Evolutionary conservation across 2,329 filamentous ascomycete genomes (phyloP).

Genomic region (Fusarium protoensiforme): DNA sequence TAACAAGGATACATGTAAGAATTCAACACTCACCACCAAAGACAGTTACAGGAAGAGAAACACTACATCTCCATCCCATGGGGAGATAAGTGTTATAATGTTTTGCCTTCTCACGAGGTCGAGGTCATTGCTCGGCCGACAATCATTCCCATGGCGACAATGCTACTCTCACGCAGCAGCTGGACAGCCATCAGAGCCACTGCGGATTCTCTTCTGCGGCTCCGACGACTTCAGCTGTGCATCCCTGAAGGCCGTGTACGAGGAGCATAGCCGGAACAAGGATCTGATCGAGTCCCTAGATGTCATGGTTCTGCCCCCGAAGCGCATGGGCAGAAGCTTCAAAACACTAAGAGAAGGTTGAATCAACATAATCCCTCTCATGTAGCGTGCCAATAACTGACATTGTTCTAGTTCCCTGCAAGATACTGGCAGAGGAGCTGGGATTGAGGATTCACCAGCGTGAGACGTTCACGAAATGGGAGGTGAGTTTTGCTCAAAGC

Average conservation of each 20-base stretch:
- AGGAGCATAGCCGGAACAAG: constrained; percentile 64
- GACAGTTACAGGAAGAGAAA: not conserved
- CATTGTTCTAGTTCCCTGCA: constrained; percentile 74
- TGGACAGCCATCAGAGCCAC: constrained; percentile 60
- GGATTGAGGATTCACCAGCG: constrained; percentile 77
- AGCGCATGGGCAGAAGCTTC: constrained; percentile 79
- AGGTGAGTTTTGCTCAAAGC: constrained; percentile 60
- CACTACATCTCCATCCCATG: not conserved
- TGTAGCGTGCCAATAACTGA: not conserved
- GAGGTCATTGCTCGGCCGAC: constrained; percentile 13
- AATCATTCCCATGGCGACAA: constrained; percentile 16
- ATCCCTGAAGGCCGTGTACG: constrained; percentile 76
- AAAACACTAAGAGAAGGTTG: constrained; percentile 77
- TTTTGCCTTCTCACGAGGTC: constrained; percentile 20
- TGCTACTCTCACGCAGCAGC: constrained; percentile 30
- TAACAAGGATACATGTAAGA: not conserved
- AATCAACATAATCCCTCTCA: constrained; percentile 17
- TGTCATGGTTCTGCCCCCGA: constrained; percentile 84
- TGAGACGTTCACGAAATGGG: constrained; percentile 86
- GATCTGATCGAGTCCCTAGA: constrained; percentile 79
- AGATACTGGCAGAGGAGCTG: constrained; percentile 71
- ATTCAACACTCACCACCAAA: not conserved
- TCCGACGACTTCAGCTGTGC: constrained; percentile 90
- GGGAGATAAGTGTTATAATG: constrained; percentile 23
- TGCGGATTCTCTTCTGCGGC: constrained; percentile 93